Evolutionary conservation across 352 stramenopile species (phyloP), one percentile per base, ranked within the genome.

Genomic region (Plasmopara halstedii): DNA sequence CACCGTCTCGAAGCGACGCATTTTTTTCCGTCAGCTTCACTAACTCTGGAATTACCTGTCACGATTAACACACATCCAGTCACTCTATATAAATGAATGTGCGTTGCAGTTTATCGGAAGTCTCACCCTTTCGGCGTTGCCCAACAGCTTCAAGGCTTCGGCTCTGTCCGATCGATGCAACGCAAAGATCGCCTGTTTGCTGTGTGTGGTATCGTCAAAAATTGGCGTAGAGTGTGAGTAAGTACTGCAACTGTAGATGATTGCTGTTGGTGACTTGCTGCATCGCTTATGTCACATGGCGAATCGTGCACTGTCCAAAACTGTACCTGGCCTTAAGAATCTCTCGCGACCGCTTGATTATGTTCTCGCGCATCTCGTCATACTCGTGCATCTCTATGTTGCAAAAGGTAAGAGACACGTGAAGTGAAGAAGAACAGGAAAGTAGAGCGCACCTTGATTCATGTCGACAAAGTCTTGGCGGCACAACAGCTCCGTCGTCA

Each of bases 331-430:
- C 66, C 66, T 98, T 98, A 59, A 97, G 88, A 44, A 95, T 93
- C 57, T 98, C 92, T 19, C 94, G 70, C 26, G 85, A 97, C 21
- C 80, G 82, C 71, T 97, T 97, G 53, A 98, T 98, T 41, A 98
- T 83, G 45, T 82, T 64, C 66, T 98, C 94, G 13, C 94, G 72
- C 44, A 90, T 81, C 23, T 95, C 81, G 60, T 98, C 92, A 32
- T 89, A 76, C 57, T 94, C 70, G 48, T 97, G 85, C 75, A 97
- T 94, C 40, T 86, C 81, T 86, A 39, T 6, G 8, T 1, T 41
- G 3, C 20, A 23, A 4, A 26, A 21, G 10, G 33, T 10, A 18
- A 39, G 34, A n/a, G 10, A 32, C 6, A 6, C 0, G 4, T 21
- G 17, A 41, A 52, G 22, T 15, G 13, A 22, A 2, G 1, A 22